Evolutionary conservation across 192 early-diverging fungal species (phyloP), one percentile per base, ranked within the genome.

Genomic region (Coemansia sp.): DNA sequence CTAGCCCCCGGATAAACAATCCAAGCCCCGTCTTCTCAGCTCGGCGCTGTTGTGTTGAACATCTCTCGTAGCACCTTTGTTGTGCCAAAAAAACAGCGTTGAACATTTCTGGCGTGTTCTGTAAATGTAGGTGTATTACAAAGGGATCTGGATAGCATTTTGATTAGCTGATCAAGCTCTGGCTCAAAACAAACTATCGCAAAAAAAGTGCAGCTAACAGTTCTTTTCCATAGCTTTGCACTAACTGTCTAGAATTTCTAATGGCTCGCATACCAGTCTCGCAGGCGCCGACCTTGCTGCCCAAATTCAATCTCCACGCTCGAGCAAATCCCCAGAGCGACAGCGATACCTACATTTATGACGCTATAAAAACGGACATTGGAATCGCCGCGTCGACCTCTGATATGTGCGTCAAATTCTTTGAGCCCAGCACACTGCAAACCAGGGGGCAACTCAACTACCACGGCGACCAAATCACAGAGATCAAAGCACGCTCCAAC

Each of bases 361-460:
- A 83, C 8, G 59, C 66, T 10, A 9, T 83, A 14, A 40, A 34
- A 13, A 67, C 71, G 24, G 68, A 48, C 18, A 38, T 39, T 9
- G 74, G 75, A 36, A 53, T 77, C 3, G 83, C 78, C 5, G 75
- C 64, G 2, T 77, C 78, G 3, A 87, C 85, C 9, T 93, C 91
- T 0, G 84, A 85, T 40, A 59, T 88, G 39, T 71, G 84, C 62
- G 85, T 93, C 58, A 88, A 87, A 34, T 73, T 91, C 3, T 91
- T 88, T 60, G 86, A 90, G 62, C 76, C 77, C 1, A 24, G 67
- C 24, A 83, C 82, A 0, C 77, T 88, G 14, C 62, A 70, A 42
- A 74, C 82, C 11, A 74, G 66, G n/a, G 70, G 75, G 8, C 73
- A 72, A 5, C 60, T 88, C 9, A 57, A 78, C 16, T 86, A 85